These are phyloP conservation scores for Ilex asprella DNA, from an alignment of 257 asterid genomes.

Conservation along the genomic window DNA sequence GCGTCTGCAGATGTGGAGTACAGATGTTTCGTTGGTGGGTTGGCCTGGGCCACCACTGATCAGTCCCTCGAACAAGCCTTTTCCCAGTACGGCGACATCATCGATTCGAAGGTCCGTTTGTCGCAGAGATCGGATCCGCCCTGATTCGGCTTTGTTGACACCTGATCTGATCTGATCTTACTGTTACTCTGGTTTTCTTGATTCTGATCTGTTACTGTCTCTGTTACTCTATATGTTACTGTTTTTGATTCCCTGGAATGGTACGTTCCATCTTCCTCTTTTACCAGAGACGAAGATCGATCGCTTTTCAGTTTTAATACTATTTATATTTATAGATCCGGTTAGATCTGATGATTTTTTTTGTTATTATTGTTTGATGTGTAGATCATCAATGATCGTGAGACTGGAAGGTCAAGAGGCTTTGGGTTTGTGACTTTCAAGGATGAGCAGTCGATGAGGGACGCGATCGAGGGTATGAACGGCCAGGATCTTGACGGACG, in stretches of 20 bases:
- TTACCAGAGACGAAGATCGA: constrained; percentile 58
- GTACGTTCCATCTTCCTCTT: constrained; percentile 85
- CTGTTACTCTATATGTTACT: constrained; percentile 38
- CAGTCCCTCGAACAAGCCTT: constrained; percentile 59
- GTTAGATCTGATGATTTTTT: constrained; percentile 20
- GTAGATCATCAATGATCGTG: constrained; percentile 80
- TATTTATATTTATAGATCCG: background rate
- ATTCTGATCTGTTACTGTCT: constrained; percentile 39
- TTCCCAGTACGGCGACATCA: constrained; percentile 55
- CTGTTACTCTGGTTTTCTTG: constrained; percentile 42
- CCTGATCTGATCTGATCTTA: constrained; percentile 29
- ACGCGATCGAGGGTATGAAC: constrained; percentile 77
- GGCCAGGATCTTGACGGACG: constrained; percentile 86
- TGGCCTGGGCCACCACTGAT: constrained; percentile 88
- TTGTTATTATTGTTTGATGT: background rate
- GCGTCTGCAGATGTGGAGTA: constrained; percentile 57
- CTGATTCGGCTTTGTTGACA: constrained; percentile 54
- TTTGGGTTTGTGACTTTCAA: constrained; percentile 87
- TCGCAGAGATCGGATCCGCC: constrained; percentile 57
- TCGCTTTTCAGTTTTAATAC: constrained; percentile 21
- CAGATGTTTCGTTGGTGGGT: constrained; percentile 91
- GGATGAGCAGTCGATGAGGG: constrained; percentile 73
- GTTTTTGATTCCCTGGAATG: constrained; percentile 30
- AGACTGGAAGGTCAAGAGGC: constrained; percentile 93
- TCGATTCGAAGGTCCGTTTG: constrained; percentile 90